Conservation (phyloP, 345 rosid species). For the Chamaenerion angustifolium region DNA sequence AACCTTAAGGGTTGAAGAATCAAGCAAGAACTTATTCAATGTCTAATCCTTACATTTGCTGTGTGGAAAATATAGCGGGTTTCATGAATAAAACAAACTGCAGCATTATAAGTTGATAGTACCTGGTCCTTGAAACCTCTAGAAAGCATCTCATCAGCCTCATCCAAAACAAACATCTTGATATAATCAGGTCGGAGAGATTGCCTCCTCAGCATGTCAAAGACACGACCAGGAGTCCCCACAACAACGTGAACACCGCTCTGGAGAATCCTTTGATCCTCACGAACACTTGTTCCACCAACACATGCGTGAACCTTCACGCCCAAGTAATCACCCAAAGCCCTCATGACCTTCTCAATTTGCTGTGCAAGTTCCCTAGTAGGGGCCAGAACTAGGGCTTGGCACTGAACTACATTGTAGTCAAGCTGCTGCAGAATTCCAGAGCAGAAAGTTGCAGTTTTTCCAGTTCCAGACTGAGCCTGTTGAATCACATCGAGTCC, state of each 20-base stretch:
- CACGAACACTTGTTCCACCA: slow-evolving; percentile 92
- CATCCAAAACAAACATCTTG: slow-evolving; percentile 82
- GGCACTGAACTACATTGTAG: slow-evolving; percentile 51
- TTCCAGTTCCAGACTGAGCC: slow-evolving; percentile 93
- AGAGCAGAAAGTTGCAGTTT: slow-evolving; percentile 90
- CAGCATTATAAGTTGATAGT: background rate
- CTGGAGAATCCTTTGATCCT: slow-evolving; percentile 80
- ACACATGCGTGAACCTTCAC: slow-evolving; percentile 95
- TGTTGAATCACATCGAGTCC: slow-evolving; percentile 95
- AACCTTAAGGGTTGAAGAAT: no score
- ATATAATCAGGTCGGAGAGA: slow-evolving; percentile 72
- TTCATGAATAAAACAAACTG: background rate
- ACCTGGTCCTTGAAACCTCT: slow-evolving; percentile 96
- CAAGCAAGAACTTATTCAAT: no score
- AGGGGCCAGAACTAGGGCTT: slow-evolving; percentile 80
- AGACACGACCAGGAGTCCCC: slow-evolving; percentile 96
- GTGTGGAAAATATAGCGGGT: no score
- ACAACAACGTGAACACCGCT: slow-evolving; percentile 92
- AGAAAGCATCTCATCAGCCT: slow-evolving; percentile 97
- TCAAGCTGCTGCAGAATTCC: slow-evolving; percentile 87
- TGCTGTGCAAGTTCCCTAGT: slow-evolving; percentile 91
- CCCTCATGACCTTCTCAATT: slow-evolving; percentile 94
- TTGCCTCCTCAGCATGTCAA: slow-evolving; percentile 84
- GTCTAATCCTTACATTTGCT: no score
- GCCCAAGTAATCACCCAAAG: slow-evolving; percentile 82